Percentiles rank a stretch among this genome's conserved stretches.
Conservation (phyloP, 495 filamentous ascomycete species). For the Hypoxylon trugodes region DNA sequence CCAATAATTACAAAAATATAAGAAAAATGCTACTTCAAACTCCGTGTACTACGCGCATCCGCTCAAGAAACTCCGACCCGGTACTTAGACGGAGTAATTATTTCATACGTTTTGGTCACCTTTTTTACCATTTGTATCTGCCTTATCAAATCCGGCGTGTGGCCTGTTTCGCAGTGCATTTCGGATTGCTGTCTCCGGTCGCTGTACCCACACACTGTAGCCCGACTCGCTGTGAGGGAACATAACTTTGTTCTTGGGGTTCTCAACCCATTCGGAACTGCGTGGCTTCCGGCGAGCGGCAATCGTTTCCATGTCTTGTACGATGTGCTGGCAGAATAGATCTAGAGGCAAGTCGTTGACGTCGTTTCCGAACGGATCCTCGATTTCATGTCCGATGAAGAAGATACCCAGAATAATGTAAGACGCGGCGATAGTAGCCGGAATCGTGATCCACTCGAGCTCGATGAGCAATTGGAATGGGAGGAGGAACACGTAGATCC, state of each 20-base stretch:
- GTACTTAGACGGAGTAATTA: neutral
- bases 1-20: too few species aligned
- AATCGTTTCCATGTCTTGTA: slow-evolving; percentile 77
- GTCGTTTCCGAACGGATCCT: slow-evolving; percentile 88
- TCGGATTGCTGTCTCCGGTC: slow-evolving; percentile 58
- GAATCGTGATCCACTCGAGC: slow-evolving; percentile 82
- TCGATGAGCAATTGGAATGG: slow-evolving; percentile 79
- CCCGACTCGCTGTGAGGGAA: slow-evolving; percentile 70
- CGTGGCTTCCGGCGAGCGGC: slow-evolving; percentile 65
- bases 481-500: slow-evolving; percentile 83
- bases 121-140: neutral
- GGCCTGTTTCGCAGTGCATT: slow-evolving; percentile 51
- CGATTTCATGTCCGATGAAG: slow-evolving; percentile 84
- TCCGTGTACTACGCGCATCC: too few species aligned
- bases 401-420: slow-evolving; percentile 93
- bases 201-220: slow-evolving; percentile 67
- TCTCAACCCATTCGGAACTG: slow-evolving; percentile 65
- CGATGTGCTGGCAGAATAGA: slow-evolving; percentile 75
- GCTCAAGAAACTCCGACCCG: neutral
- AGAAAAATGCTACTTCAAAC: too few species aligned
- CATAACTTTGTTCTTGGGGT: slow-evolving; percentile 68
- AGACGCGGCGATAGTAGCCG: slow-evolving; percentile 76
- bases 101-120: slow-evolving; percentile 22
- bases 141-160: slow-evolving; percentile 45
- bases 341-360: slow-evolving; percentile 88